These are phyloP conservation scores for Firmiana major DNA, from an alignment of 345 rosid genomes.

Conservation along the genomic window DNA sequence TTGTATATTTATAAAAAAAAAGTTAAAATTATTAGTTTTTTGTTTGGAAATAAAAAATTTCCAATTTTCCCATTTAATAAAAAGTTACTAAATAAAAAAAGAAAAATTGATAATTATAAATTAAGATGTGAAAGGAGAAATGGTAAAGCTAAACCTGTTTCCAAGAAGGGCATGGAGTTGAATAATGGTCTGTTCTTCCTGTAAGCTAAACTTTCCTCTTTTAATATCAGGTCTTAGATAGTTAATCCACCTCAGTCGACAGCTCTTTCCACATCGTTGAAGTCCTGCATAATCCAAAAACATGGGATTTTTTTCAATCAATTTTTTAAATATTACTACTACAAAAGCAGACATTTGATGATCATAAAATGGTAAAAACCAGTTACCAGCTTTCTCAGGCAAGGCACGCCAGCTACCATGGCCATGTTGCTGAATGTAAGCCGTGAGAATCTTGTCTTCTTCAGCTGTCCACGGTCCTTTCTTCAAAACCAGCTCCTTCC, in stretches of 20 bases:
- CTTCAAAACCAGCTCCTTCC: constrained; percentile 46
- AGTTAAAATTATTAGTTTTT: no score
- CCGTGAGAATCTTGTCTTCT: constrained; percentile 49
- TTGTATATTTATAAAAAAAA: no score
- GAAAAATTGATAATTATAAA: no score
- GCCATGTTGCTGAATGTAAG: constrained; percentile 43
- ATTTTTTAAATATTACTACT: background rate
- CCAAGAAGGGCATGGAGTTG: constrained; percentile 60
- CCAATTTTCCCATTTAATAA: no score
- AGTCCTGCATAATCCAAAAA: constrained; percentile 27
- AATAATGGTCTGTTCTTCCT: constrained; percentile 53
- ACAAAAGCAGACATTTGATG: background rate
- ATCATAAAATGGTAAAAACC: background rate
- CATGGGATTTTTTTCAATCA: background rate
- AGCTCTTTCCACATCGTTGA: constrained; percentile 60
- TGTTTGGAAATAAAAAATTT: no score
- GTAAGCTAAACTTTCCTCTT: constrained; percentile 51
- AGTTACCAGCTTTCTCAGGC: constrained; percentile 47
- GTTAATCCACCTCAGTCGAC: constrained; percentile 58
- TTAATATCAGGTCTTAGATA: constrained; percentile 54
- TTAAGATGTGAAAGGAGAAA: no score
- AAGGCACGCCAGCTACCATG: constrained; percentile 51
- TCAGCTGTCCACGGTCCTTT: constrained; percentile 63
- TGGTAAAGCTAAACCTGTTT: constrained; percentile 23
- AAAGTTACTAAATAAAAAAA: no score